phyloP scores from a whole-genome alignment of 352 stramenopile genomes.

The Stephanocyclus meneghinianus region DNA sequence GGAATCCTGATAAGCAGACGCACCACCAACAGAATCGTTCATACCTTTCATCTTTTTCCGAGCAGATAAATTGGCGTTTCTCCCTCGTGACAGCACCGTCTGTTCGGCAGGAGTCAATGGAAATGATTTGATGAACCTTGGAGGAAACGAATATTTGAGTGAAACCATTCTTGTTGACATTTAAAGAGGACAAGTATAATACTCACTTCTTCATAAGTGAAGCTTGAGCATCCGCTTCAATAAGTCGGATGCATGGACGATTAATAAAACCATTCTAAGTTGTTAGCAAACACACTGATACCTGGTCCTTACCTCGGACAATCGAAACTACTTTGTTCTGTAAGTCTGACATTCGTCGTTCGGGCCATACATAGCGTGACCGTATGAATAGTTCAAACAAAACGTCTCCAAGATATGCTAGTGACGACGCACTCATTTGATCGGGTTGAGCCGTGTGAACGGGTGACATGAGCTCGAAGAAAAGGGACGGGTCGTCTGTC shows the following conservation, averaged over 20 bases:
- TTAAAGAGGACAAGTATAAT: conserved; percentile 8
- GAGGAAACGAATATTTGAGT: conserved; percentile 3
- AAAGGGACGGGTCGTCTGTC: conserved; percentile 16
- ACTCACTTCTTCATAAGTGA: conserved; percentile 54
- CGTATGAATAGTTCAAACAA: conserved; percentile 80
- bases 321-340: conserved; percentile 68
- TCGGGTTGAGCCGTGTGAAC: conserved; percentile 45
- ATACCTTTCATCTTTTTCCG: conserved; percentile 52
- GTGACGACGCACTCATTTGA: conserved; percentile 77
- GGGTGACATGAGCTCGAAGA: conserved; percentile 52
- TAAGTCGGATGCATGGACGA: not conserved
- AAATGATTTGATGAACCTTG: conserved; percentile 58
- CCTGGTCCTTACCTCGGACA: conserved; percentile 66
- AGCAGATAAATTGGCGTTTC: conserved; percentile 67
- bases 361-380: conserved; percentile 76
- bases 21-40: conserved; percentile 23
- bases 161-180: not conserved
- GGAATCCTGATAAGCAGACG: conserved; percentile 75
- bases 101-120: conserved; percentile 62
- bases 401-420: conserved; percentile 78
- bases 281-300: not conserved
- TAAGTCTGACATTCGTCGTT: conserved; percentile 68
- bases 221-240: conserved; percentile 50
- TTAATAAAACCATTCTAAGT: not conserved
- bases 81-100: conserved; percentile 64